A percentile compares a stretch with the other conserved stretches of the same genome.
Evolutionary conservation across 371 early-diverging fungal species (phyloP).

Genomic region (Rhizopus stolonifer): DNA sequence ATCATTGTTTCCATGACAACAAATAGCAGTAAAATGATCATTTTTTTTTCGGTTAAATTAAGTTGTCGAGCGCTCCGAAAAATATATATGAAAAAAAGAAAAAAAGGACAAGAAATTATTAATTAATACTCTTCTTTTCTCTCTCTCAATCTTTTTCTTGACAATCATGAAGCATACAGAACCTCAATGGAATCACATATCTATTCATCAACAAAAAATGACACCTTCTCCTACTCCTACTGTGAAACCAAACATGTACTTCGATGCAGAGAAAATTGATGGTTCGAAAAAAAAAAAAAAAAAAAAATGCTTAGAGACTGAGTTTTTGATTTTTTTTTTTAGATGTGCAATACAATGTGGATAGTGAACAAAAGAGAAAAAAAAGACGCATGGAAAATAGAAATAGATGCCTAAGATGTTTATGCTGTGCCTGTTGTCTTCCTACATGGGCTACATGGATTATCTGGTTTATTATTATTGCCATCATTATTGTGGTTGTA

Average conservation of each 20-base stretch:
- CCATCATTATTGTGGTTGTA: conserved; percentile 36
- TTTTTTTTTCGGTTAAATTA: too few relatives aligned
- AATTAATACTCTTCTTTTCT: background rate
- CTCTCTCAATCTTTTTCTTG: background rate
- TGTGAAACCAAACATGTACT: conserved; percentile 9
- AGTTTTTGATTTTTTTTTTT: too few relatives aligned
- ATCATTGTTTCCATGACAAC: too few relatives aligned
- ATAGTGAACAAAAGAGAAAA: background rate
- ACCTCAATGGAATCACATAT: too few relatives aligned
- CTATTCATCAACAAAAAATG: conserved; percentile 2
- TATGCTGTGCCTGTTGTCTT: conserved; percentile 48
- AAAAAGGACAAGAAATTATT: too few relatives aligned
- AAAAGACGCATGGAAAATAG: conserved; percentile 31
- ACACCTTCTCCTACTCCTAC: conserved; percentile 25
- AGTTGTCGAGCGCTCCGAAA: too few relatives aligned
- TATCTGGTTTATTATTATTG: conserved; percentile 42
- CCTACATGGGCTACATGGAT: conserved; percentile 42
- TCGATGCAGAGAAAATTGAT: background rate
- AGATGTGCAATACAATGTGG: conserved; percentile 3
- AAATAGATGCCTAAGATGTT: conserved; percentile 34
- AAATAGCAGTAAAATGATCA: too few relatives aligned
- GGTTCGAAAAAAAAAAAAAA: conserved; percentile 4
- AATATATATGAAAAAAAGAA: too few relatives aligned
- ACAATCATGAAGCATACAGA: too few relatives aligned
- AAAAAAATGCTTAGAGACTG: too few relatives aligned